Evolutionary conservation across 2,329 filamentous ascomycete genomes (phyloP), one percentile per base, ranked within the genome.

Genomic region (Xylaria sp.): DNA sequence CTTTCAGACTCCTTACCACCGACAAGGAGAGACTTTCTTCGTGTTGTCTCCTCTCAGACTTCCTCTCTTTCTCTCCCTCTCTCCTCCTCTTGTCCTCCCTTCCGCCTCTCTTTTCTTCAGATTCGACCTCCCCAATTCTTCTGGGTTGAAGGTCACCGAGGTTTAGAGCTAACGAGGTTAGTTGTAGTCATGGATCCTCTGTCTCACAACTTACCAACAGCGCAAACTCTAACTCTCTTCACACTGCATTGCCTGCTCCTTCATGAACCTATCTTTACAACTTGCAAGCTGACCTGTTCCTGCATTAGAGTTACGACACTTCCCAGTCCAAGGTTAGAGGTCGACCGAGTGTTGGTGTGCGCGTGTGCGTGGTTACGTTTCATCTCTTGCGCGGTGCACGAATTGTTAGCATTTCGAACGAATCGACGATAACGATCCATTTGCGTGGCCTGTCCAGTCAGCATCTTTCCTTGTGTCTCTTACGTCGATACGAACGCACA

Each of bases 61-160:
- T 65, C 58, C 53, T 65, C 63, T 67, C 61, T 69, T 61, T 63
- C 69, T 68, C 71, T 71, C 68, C 71, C 72, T 70, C 67, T 71
- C 66, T 64, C 68, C 61, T 58, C 55, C 64, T 63, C 60, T 64
- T 69, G 73, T 75, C 76, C 73, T 75, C 72, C 22, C 22, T 71
- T 73, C 75, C 74, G 73, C 73, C 75, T 74, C 72, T 77, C 73
- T 76, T 76, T 76, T 77, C 75, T 73, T 74, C 69, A 73, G 68
- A 69, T 71, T 76, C 74, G 77, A 77, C 78, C 77, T 78, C 76
- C 72, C 73, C 74, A 75, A 77, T 79, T 77, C 71, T 71, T 71
- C 69, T 67, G 63, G 66, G 71, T 42, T 62, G 67, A 72, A 73
- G 70, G 67, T 70, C 68, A 69, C 63, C 69, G 70, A 76, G 76